phyloP scores from a whole-genome alignment of 1,139 yeast genomes.

The Candida sp. region DNA sequence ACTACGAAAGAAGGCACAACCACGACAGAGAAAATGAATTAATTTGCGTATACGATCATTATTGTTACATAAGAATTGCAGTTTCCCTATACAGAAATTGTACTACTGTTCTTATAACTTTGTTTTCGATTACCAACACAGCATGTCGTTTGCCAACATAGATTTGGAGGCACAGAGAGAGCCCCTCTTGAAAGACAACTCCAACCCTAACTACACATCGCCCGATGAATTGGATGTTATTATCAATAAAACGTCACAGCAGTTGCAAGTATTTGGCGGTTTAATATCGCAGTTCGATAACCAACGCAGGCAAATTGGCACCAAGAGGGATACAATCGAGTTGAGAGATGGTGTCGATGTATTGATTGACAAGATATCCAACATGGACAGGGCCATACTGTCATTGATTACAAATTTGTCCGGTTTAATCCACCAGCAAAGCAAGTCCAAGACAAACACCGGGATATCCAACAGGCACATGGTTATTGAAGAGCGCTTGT shows the following conservation, averaged over 20 bases:
- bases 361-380: slow-evolving; percentile 27
- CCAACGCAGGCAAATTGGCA: slow-evolving; percentile 55
- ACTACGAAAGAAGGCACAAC: background rate
- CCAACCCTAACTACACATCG: slow-evolving; percentile 1
- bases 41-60: background rate
- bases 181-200: slow-evolving; percentile 15
- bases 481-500: slow-evolving; percentile 43
- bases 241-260: slow-evolving; percentile 39
- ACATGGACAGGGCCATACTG: slow-evolving; percentile 38
- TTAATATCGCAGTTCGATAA: slow-evolving; percentile 53
- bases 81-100: too few relatives aligned
- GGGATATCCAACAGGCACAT: slow-evolving; percentile 40
- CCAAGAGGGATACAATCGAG: slow-evolving; percentile 51
- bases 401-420: slow-evolving; percentile 34
- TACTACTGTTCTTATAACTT: too few relatives aligned
- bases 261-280: slow-evolving; percentile 53
- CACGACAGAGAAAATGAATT: background rate
- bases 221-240: slow-evolving; percentile 35
- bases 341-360: slow-evolving; percentile 45
- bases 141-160: slow-evolving; percentile 64
- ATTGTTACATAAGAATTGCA: too few relatives aligned
- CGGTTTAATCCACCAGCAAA: slow-evolving; percentile 29
- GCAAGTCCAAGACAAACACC: slow-evolving; percentile 15
- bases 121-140: background rate
- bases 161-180: slow-evolving; percentile 60